Base-by-base conservation (phyloP, 2,329 filamentous ascomycete genomes). In the Diaporthe capsici region DNA sequence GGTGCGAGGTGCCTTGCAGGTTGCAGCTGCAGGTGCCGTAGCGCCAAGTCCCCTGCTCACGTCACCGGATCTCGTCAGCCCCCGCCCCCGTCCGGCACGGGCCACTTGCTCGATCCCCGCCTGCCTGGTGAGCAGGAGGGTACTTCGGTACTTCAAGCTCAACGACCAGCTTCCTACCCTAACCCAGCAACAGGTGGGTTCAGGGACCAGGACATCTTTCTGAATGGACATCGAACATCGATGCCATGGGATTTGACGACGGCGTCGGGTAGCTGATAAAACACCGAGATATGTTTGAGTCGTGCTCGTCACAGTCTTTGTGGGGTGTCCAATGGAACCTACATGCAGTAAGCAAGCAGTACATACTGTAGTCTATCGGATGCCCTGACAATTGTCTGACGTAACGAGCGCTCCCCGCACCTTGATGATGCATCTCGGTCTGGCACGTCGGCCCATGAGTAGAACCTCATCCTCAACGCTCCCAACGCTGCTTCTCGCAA, bases 11-110 rank as follows among this genome's bases (percentile, higher is more conserved):
- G 65, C 65, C 65, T 70, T 70, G 65, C 65, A 70, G 65, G 20
- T 68, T 51, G 44, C 31, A 67, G 42, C 34, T 60, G 34, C 65
- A 65, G 17, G 20, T 65, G 17, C 42, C 61, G 61, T 70, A 42
- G 65, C 65, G 65, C 65, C 65, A 70, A 70, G 49, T n/a, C 34
- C 65, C 65, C 34, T 55, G 65, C 65, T 70, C 65, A 70, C 65
- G 65, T 70, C 65, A 70, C 65, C 65, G 65, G 65, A 70, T 70
- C 65, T 55, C 13, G 22, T 70, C 65, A 70, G 34, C 65, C 47
- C 65, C 49, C n/a, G 22, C 47, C 65, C 65, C n/a, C 49, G 31
- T 39, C n/a, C n/a, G n/a, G 65, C 65, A 70, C 65, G 49, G 65
- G 47, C 65, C 65, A 70, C 34, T 42, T 28, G 13, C 60, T 28